Percentiles rank a stretch among this genome's conserved stretches.
Evolutionary conservation across 805 yeast genomes (phyloP).

Genomic region (Ogataea sp.): DNA sequence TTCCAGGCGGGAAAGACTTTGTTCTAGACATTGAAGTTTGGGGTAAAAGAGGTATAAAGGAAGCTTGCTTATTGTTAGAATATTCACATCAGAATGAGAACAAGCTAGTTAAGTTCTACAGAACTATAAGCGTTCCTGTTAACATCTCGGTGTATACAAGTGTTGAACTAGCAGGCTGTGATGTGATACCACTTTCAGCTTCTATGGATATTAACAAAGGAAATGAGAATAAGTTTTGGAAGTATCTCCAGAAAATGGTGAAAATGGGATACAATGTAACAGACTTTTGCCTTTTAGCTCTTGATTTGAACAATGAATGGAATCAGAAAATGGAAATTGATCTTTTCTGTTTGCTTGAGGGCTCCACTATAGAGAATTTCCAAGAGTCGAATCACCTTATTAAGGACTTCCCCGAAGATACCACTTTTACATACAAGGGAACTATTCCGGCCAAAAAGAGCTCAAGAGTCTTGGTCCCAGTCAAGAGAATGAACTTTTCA

Average conservation of each 20-base stretch:
- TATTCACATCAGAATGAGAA: constrained; percentile 39
- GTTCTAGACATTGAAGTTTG: constrained; percentile 47
- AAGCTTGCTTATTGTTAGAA: constrained; percentile 56
- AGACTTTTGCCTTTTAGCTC: constrained; percentile 53
- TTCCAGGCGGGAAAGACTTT: constrained; percentile 31
- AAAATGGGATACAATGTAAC: constrained; percentile 27
- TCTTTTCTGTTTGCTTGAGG: constrained; percentile 15
- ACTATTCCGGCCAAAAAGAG: constrained; percentile 19
- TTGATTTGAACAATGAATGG: constrained; percentile 84
- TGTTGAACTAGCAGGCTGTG: constrained; percentile 68
- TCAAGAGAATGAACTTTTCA: constrained; percentile 42
- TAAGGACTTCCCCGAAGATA: constrained; percentile 7
- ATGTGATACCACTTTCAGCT: constrained; percentile 51
- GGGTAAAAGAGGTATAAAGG: constrained; percentile 69
- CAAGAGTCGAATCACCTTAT: constrained; percentile 15
- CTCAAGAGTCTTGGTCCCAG: constrained; percentile 61
- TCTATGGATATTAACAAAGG: constrained; percentile 18
- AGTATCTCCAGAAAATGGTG: constrained; percentile 20
- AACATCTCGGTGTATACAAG: constrained; percentile 64
- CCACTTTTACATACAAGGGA: constrained; percentile 10
- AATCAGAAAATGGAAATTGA: constrained; percentile 37
- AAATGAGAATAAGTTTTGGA: constrained; percentile 20
- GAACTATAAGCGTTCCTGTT: constrained; percentile 61
- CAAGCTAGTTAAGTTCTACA: constrained; percentile 28
- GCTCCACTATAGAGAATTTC: constrained; percentile 14